Percentiles rank a stretch among this genome's conserved stretches.
Conservation (phyloP, 352 stramenopile genomes). For the Phytophthora brassicae region DNA sequence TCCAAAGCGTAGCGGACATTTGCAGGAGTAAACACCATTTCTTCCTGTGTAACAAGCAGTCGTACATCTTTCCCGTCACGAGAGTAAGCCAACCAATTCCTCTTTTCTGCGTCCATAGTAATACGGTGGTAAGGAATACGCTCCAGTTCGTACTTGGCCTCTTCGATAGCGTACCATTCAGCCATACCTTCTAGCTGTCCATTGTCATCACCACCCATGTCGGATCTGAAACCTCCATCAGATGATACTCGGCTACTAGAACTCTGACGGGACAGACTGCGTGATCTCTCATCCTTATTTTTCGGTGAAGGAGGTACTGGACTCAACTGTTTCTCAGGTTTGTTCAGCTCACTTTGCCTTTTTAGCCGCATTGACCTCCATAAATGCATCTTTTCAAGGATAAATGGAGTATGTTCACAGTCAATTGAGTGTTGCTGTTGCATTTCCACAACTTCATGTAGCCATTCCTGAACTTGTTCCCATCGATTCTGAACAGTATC, state of each 20-base stretch:
- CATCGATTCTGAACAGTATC: constrained; percentile 55
- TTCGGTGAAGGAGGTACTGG: constrained; percentile 9
- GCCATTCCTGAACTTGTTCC: constrained; percentile 67
- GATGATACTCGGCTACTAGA: constrained; percentile 12
- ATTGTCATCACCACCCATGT: constrained; percentile 35
- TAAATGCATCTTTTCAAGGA: constrained; percentile 70
- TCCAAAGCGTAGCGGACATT: constrained; percentile 67
- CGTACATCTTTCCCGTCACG: constrained; percentile 60
- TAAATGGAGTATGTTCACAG: constrained; percentile 63
- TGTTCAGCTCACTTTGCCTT: constrained; percentile 9
- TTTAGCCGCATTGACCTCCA: constrained; percentile 17
- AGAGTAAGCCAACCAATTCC: constrained; percentile 51
- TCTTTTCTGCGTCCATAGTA: constrained; percentile 51
- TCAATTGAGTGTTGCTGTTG: constrained; percentile 64
- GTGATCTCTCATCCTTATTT: constrained; percentile 5
- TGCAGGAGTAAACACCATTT: constrained; percentile 53
- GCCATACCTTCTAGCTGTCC: constrained; percentile 57
- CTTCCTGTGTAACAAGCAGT: constrained; percentile 59
- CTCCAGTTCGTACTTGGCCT: constrained; percentile 65
- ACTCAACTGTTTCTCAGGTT: constrained; percentile 15
- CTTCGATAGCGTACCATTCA: constrained; percentile 78
- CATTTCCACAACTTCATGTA: constrained; percentile 65
- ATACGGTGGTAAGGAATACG: constrained; percentile 68
- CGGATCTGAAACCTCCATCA: background rate
- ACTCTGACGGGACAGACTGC: constrained; percentile 5